Percentiles rank a stretch among this genome's conserved stretches.
Evolutionary conservation across 1,139 yeast genomes (phyloP).

Genomic region (Yamadazyma diospyri): DNA sequence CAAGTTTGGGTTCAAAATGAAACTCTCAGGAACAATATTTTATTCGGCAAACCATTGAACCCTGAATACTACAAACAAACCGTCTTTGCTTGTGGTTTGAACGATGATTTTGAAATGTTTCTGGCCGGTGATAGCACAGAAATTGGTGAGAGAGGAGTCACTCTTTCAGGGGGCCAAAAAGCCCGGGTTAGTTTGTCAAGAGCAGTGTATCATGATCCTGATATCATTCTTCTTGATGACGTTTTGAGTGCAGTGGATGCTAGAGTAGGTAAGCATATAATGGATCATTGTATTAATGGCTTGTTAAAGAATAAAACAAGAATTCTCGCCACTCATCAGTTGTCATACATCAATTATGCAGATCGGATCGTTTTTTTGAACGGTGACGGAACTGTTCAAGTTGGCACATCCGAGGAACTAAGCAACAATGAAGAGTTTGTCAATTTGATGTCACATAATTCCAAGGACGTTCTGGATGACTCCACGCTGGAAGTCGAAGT

Average conservation of each 20-base stretch:
- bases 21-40: conserved; percentile 37
- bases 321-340: conserved; percentile 45
- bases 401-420: conserved; percentile 39
- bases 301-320: conserved; percentile 34
- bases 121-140: conserved; percentile 45
- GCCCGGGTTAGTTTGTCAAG: conserved; percentile 45
- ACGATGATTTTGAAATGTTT: conserved; percentile 31
- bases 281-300: conserved; percentile 35
- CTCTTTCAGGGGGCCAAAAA: conserved; percentile 49
- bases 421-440: conserved; percentile 17
- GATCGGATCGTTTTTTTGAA: conserved; percentile 38
- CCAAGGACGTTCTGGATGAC: conserved; percentile 12
- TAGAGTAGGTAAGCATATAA: conserved; percentile 44
- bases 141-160: conserved; percentile 48
- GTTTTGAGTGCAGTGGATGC: conserved; percentile 52
- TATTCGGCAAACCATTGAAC: conserved; percentile 30
- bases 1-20: conserved; percentile 47
- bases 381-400: conserved; percentile 23
- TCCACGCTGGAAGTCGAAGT: conserved; percentile 9
- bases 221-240: conserved; percentile 42
- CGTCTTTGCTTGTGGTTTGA: conserved; percentile 31
- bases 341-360: conserved; percentile 39
- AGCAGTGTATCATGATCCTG: conserved; percentile 39
- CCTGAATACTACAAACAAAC: conserved; percentile 24
- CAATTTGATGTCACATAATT: conserved; percentile 14